phyloP scores from a whole-genome alignment of 2,329 filamentous ascomycete genomes.

The Verruconis gallopava region DNA sequence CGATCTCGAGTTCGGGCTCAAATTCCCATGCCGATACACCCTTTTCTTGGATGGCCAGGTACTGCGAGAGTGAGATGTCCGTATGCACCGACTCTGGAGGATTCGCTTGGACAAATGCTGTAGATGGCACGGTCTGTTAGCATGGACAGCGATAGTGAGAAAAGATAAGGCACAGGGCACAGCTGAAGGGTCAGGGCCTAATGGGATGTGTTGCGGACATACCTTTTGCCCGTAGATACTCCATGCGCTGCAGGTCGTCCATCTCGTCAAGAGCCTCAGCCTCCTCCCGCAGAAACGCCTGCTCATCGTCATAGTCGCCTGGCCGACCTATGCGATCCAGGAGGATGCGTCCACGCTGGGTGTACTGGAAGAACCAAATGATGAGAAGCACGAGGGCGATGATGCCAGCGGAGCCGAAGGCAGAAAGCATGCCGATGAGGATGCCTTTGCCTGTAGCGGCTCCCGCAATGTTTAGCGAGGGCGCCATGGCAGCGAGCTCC shows the following conservation, averaged over 20 bases:
- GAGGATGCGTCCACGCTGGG: conserved; percentile 74
- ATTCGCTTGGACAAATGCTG: conserved; percentile 88
- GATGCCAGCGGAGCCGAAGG: conserved; percentile 79
- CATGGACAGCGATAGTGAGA: conserved; percentile 10
- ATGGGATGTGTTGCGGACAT: conserved; percentile 19
- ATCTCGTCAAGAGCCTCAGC: conserved; percentile 88
- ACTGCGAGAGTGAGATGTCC: conserved; percentile 94
- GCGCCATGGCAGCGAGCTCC: conserved; percentile 1
- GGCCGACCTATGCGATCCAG: conserved; percentile 86
- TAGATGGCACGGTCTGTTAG: conserved; percentile 14
- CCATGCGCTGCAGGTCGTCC: conserved; percentile 81
- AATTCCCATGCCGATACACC: conserved; percentile 99
- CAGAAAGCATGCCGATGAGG: conserved; percentile 86
- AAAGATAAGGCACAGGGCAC: neutral
- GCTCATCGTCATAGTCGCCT: conserved; percentile 95
- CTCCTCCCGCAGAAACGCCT: conserved; percentile 86
- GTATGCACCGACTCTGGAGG: conserved; percentile 91
- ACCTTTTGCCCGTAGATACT: conserved; percentile 95
- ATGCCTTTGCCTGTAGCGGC: conserved; percentile 55
- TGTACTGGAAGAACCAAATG: conserved; percentile 92
- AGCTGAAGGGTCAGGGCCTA: neutral
- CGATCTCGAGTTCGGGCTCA: conserved; percentile 95
- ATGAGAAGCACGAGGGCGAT: conserved; percentile 67
- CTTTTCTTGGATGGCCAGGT: conserved; percentile 96
- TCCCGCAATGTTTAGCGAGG: neutral